Conservation (phyloP, 768 basidiomycete genomes). For the Pulveroboletus ravenelii region DNA sequence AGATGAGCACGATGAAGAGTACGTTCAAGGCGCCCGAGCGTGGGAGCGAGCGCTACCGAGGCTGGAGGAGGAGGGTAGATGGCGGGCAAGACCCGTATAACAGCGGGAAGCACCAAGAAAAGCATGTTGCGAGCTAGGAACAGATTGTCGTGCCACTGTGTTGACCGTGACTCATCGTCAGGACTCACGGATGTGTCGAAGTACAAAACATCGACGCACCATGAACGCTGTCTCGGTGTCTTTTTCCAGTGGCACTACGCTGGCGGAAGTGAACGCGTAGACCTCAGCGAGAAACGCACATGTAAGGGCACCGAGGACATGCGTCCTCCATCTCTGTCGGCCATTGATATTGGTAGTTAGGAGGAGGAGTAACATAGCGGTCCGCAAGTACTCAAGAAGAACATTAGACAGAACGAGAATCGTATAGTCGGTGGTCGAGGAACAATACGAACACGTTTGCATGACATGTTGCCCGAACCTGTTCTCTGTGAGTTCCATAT, state of each 20-base stretch:
- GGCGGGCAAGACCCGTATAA: slow-evolving; percentile 42
- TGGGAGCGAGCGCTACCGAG: slow-evolving; percentile 22
- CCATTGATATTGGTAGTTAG: slow-evolving; percentile 40
- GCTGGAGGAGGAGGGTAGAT: slow-evolving; percentile 27
- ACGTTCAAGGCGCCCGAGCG: slow-evolving; percentile 31
- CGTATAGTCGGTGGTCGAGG: slow-evolving; percentile 54
- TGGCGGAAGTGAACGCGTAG: slow-evolving; percentile 47
- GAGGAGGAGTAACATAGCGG: slow-evolving; percentile 44
- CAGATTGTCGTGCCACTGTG: slow-evolving; percentile 63
- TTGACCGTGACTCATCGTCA: slow-evolving; percentile 1
- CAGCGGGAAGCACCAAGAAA: slow-evolving; percentile 54
- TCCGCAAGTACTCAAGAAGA: slow-evolving; percentile 56
- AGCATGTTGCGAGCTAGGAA: slow-evolving; percentile 50
- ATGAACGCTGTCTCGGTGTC: slow-evolving; percentile 36
- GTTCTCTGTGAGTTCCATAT: neutral
- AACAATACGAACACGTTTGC: slow-evolving; percentile 62
- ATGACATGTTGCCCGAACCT: slow-evolving; percentile 70
- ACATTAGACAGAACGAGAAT: slow-evolving; percentile 52
- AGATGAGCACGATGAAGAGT: slow-evolving; percentile 47
- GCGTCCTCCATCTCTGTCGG: slow-evolving; percentile 41
- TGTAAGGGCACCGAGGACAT: slow-evolving; percentile 45
- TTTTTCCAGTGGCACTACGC: slow-evolving; percentile 43
- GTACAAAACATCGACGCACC: slow-evolving; percentile 26
- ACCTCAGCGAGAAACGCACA: slow-evolving; percentile 48
- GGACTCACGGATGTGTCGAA: neutral